phyloP scores from a whole-genome alignment of 176 grass and related monocot genomes.

The Eleusine indica region DNA sequence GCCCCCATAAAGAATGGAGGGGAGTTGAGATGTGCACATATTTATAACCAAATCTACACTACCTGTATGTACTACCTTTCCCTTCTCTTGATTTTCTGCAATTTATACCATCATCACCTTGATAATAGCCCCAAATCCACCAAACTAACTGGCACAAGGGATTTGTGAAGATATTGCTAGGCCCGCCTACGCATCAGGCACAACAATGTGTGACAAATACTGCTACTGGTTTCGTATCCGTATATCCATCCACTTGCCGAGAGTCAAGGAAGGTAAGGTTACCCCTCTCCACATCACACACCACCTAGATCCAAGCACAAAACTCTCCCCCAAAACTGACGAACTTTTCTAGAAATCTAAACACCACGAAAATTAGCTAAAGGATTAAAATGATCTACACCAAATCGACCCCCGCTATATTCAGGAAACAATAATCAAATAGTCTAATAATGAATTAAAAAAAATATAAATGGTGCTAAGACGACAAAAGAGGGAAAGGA shows the following conservation, averaged over 20 bases:
- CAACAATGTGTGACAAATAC: slow-evolving; percentile 48
- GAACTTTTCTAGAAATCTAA: neutral
- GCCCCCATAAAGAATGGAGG: slow-evolving; percentile 1
- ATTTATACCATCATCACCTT: slow-evolving; percentile 7
- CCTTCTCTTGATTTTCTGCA: neutral
- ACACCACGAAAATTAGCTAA: neutral
- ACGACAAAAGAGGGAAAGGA: neutral
- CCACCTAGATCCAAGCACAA: slow-evolving; percentile 38
- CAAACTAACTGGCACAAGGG: neutral
- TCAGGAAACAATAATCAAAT: neutral
- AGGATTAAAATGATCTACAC: neutral
- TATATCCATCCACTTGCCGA: neutral
- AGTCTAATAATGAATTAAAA: neutral
- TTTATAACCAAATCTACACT: slow-evolving; percentile 30
- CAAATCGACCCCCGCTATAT: neutral
- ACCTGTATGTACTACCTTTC: slow-evolving; percentile 11
- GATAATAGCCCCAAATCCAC: neutral
- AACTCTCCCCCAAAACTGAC: slow-evolving; percentile 7
- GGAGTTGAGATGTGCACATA: slow-evolving; percentile 9
- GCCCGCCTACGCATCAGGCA: slow-evolving; percentile 35
- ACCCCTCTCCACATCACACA: slow-evolving; percentile 21
- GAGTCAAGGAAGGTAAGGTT: slow-evolving; percentile 27
- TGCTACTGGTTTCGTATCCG: neutral
- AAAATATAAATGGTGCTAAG: neutral
- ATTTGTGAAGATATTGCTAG: neutral